These are phyloP conservation scores for Vaccinium corymbosum DNA, from an alignment of 148 eudicot species.

Conservation along the genomic window DNA sequence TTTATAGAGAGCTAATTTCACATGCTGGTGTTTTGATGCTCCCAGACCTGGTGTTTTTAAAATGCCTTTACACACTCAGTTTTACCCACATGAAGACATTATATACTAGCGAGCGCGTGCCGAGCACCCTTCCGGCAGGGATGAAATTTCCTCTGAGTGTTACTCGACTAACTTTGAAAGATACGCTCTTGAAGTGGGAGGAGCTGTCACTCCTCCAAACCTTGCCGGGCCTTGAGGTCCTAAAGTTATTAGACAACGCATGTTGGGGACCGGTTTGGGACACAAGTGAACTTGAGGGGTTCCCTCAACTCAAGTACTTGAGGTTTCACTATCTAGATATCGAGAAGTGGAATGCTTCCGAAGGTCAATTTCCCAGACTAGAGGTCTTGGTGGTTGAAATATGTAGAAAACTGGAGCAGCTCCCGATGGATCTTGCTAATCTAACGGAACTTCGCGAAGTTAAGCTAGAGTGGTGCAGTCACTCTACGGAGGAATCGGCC, in stretches of 20 bases:
- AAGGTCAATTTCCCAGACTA: background rate
- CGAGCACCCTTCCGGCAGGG: too few species aligned
- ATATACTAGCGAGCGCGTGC: too few species aligned
- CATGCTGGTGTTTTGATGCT: too few species aligned
- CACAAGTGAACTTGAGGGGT: background rate
- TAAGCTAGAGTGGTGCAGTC: fast-evolving
- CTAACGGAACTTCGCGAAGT: background rate
- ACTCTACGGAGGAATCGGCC: background rate
- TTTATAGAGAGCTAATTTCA: background rate
- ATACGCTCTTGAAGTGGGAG: background rate
- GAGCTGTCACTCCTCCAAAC: too few species aligned
- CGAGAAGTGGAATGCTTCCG: background rate
- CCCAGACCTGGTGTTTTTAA: background rate
- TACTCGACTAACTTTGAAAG: background rate
- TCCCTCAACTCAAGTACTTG: background rate
- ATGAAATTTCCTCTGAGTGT: background rate
- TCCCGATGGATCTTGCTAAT: background rate
- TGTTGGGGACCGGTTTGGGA: background rate
- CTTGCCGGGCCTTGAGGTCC: background rate
- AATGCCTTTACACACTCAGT: background rate
- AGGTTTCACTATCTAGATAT: background rate
- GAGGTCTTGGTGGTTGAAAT: background rate
- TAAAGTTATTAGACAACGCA: background rate
- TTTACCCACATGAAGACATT: too few species aligned
- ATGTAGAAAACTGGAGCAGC: background rate